Conservation (phyloP, 306 rosid species). For the Cicer yamashitae region DNA sequence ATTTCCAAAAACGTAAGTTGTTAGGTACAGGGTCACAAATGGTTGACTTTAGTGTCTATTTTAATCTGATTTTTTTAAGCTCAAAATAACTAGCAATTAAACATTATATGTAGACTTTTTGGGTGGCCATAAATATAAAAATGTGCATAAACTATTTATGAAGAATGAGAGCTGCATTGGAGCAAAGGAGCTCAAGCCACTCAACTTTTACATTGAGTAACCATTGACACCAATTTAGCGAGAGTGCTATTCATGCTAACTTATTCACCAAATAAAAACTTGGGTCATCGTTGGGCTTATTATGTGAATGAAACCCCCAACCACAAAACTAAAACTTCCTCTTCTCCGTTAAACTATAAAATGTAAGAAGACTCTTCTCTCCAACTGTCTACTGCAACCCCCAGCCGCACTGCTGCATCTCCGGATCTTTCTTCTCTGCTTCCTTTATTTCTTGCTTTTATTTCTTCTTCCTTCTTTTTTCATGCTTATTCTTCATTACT, state of each 20-base stretch:
- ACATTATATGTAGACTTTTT: background rate
- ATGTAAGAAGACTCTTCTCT: too few species aligned
- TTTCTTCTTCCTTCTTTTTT: too few species aligned
- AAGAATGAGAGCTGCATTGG: constrained; percentile 24
- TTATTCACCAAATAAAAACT: too few species aligned
- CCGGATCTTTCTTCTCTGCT: too few species aligned
- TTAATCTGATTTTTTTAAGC: background rate
- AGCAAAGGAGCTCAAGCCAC: constrained; percentile 22
- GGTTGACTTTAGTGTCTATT: constrained; percentile 8
- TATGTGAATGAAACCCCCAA: too few species aligned
- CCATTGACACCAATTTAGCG: constrained; percentile 1
- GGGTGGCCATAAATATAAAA: background rate
- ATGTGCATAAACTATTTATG: background rate
- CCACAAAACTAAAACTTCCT: too few species aligned
- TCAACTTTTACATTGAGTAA: background rate
- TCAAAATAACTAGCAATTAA: constrained; percentile 8
- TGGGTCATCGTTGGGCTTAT: too few species aligned
- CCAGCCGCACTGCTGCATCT: too few species aligned
- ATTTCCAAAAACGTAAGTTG: background rate
- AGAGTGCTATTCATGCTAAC: background rate
- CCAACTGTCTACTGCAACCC: too few species aligned
- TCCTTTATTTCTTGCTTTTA: too few species aligned
- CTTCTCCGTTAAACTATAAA: too few species aligned
- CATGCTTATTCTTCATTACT: too few species aligned
- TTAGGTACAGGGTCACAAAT: background rate